Conservation (phyloP, 495 filamentous ascomycete genomes). For the Geopyxis carbonaria region DNA sequence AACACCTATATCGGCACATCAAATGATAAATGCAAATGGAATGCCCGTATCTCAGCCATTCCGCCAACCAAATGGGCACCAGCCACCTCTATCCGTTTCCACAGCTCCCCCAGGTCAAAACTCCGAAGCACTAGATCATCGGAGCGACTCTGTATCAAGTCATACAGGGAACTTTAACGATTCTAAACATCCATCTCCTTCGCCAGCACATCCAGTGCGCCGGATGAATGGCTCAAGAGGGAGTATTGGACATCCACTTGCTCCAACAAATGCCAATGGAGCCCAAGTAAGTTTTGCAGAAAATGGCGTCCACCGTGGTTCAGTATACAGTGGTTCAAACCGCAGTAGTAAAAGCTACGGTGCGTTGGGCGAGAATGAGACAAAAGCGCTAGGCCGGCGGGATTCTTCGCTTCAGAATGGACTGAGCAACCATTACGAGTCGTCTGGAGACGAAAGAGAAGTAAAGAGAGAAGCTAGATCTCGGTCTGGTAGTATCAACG, state of each 20-base stretch:
- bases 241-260: slow-evolving; percentile 1
- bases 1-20: slow-evolving; percentile 15
- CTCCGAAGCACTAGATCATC: slow-evolving; percentile 8
- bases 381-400: slow-evolving; percentile 2
- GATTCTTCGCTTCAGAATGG: slow-evolving; percentile 6
- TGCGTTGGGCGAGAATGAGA: slow-evolving; percentile 4
- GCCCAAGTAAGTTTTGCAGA: slow-evolving; percentile 2
- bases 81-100: slow-evolving; percentile 13
- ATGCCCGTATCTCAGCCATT: slow-evolving; percentile 6
- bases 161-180: slow-evolving; percentile 8
- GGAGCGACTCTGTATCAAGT: slow-evolving; percentile 8
- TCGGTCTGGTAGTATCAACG: slow-evolving; percentile 13
- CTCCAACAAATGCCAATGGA: slow-evolving; percentile 3
- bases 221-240: background rate
- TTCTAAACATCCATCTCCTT: slow-evolving; percentile 1
- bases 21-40: slow-evolving; percentile 11
- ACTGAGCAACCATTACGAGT: slow-evolving; percentile 4
- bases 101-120: slow-evolving; percentile 13
- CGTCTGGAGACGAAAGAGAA: background rate
- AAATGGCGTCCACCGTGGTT: slow-evolving; percentile 6
- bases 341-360: slow-evolving; percentile 6
- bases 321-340: slow-evolving; percentile 1
- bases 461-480: slow-evolving; percentile 20
- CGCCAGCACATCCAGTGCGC: slow-evolving; percentile 1
- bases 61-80: slow-evolving; percentile 9